Conservation (phyloP, 139 green algal species). For the Zygnema circumcarinatum region DNA sequence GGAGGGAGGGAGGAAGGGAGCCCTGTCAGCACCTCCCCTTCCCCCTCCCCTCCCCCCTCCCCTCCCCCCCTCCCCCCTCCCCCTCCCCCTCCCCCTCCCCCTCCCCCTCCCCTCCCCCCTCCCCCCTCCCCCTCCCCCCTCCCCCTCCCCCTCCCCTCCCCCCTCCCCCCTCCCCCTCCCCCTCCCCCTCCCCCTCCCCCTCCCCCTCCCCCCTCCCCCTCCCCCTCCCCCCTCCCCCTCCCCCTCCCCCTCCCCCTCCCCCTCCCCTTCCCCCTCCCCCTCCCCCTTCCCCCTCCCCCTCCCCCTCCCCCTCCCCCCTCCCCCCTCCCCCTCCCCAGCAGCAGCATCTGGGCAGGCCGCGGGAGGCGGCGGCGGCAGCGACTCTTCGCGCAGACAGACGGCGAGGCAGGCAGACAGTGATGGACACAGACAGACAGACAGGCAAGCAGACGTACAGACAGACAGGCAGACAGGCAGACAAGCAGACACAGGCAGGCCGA, state of each 20-base stretch:
- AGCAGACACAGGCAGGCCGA: no score
- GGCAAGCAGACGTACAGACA: no score
- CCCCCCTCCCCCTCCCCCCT: no score
- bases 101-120: neutral
- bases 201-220: no score
- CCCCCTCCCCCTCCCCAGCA: no score
- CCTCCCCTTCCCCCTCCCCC: slow-evolving; percentile 4
- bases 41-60: neutral
- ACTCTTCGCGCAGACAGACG: neutral
- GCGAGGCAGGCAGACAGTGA: slow-evolving; percentile 3
- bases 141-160: no score
- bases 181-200: no score
- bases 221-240: slow-evolving; percentile 29
- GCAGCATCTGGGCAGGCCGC: neutral
- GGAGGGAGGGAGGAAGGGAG: no score
- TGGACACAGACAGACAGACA: neutral
- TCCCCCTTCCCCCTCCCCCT: neutral
- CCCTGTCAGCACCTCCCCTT: no score
- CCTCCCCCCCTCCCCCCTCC: neutral
- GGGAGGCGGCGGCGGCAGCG: neutral
- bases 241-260: slow-evolving; percentile 37
- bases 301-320: neutral
- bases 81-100: no score
- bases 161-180: no score
- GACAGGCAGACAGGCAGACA: no score